Base-by-base conservation (phyloP, 2,329 filamentous ascomycete genomes). In the Onygena corvina region DNA sequence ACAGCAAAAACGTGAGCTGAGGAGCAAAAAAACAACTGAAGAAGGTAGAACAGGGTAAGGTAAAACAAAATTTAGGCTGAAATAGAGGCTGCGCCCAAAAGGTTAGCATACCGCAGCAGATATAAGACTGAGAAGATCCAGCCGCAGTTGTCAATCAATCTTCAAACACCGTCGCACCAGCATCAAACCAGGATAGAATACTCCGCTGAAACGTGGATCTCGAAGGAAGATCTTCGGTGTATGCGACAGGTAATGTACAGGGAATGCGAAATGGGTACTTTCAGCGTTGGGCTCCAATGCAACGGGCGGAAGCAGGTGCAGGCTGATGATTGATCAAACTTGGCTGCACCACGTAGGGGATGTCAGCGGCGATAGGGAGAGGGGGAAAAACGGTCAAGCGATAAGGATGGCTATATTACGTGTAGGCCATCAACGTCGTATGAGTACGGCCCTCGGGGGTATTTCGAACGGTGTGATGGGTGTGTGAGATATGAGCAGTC, bases 401-500 rank as follows among this genome's bases (percentile, higher is more conserved):
- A n/a, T n/a, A n/a, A n/a, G n/a, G n/a, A n/a, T n/a, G n/a, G n/a
- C n/a, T n/a, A n/a, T n/a, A n/a, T 27, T n/a, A 27, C 21, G 35
- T 21, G 12, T 23, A 27, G 23, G 36, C 36, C 21, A 42, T 27
- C 36, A 42, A 42, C 8, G 20, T 5, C 21, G 36, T 42, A 42
- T n/a, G 21, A 42, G 6, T 11, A n/a, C 8, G 25, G 36, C 9
- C 36, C 27, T 42, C 36, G 36, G 36, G n/a, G 36, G 14, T 38
- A 18, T 42, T 42, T 42, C 21, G 27, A 42, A 23, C 20, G 16
- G 20, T 23, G 12, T 9, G 36, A 25, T 42, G 36, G 9, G 36
- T 42, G 25, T 20, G 36, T 42, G 36, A 42, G 36, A 42, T 42
- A 42, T 42, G 36, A 42, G 36, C 36, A 42, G 36, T 42, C 36